Percentiles rank a stretch among this genome's conserved stretches.
These are phyloP conservation scores for Trichoderma sp. DNA, from an alignment of 2,329 filamentous ascomycete genomes.

Conservation along the genomic window DNA sequence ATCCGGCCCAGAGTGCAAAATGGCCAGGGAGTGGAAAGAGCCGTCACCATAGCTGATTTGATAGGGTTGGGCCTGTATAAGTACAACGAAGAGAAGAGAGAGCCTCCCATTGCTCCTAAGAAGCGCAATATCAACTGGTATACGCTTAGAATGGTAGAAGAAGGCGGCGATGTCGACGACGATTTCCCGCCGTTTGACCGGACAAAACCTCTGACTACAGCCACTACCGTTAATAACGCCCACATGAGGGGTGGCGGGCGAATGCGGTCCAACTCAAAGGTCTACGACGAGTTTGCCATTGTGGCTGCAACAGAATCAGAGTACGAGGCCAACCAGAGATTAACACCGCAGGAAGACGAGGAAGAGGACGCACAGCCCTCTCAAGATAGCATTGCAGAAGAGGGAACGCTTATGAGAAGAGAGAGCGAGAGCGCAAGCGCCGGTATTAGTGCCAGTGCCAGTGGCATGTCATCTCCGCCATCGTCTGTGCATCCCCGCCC, in stretches of 20 bases:
- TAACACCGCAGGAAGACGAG: slow-evolving; percentile 64
- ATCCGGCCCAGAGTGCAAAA: slow-evolving; percentile 68
- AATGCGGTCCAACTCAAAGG: slow-evolving; percentile 67
- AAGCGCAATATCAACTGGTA: slow-evolving; percentile 79
- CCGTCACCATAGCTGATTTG: slow-evolving; percentile 73
- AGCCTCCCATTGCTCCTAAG: slow-evolving; percentile 61
- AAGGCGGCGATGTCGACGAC: slow-evolving; percentile 80
- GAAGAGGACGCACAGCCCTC: slow-evolving; percentile 27
- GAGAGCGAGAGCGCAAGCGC: slow-evolving; percentile 26
- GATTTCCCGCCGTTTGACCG: slow-evolving; percentile 78
- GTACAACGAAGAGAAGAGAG: slow-evolving; percentile 72
- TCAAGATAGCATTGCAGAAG: slow-evolving; percentile 36
- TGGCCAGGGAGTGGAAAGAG: slow-evolving; percentile 57
- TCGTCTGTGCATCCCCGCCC: slow-evolving; percentile 39
- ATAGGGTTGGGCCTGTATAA: slow-evolving; percentile 76
- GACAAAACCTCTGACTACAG: slow-evolving; percentile 70
- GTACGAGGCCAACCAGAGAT: slow-evolving; percentile 64
- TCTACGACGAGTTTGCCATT: slow-evolving; percentile 79
- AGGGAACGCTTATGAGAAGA: slow-evolving; percentile 28
- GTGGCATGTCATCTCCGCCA: slow-evolving; percentile 17
- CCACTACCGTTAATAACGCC: slow-evolving; percentile 79
- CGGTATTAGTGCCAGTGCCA: slow-evolving; percentile 20
- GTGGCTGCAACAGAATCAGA: slow-evolving; percentile 68
- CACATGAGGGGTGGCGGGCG: slow-evolving; percentile 62
- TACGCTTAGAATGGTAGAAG: slow-evolving; percentile 79